Base-by-base conservation (phyloP, 2,329 filamentous ascomycete genomes). In the Periconia sp. region DNA sequence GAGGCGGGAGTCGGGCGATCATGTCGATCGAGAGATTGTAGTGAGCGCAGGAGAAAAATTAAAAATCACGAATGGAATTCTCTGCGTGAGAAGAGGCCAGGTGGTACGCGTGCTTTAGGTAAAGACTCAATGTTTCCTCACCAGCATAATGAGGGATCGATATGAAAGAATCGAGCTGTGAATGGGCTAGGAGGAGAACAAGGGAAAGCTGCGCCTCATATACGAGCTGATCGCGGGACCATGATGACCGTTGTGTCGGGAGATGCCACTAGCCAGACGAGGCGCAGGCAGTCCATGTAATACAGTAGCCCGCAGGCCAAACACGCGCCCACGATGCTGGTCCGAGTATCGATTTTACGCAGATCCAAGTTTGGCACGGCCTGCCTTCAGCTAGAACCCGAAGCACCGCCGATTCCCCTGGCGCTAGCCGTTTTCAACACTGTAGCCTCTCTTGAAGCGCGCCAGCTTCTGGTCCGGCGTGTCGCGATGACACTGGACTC, bases 1-100 rank as follows among this genome's bases (percentile, higher is more conserved):
- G 28, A 9, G 41, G 46, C 13, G 48, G 48, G 10, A 61, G 52
- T 26, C 17, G 30, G 13, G 29, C 12, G 32, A 35, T 10, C 44
- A 47, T 47, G 34, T 11, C 28, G 29, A 40, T 23, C 15, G 29
- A 15, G 7, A 22, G 21, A 11, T 23, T 4, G 24, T 25, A 38
- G 28, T 22, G 21, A 33, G 23, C 13, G 37, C 19, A 18, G 2
- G 7, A 25, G 4, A 25, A 8, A 17, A 37, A 19, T 9, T n/a
- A 4, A 33, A 16, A 33, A 24, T 10, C 18, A 15, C 10, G 16
- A 28, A 16, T 37, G 15, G 15, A 30, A 25, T n/a, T n/a, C n/a
- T n/a, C n/a, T n/a, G n/a, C n/a, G n/a, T n/a, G n/a, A n/a, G n/a
- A n/a, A n/a, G n/a, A n/a, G n/a, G n/a, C n/a, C n/a, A n/a, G n/a